These are phyloP conservation scores for Diplocarpon rosae DNA, from an alignment of 2,329 filamentous ascomycete species.

Conservation along the genomic window DNA sequence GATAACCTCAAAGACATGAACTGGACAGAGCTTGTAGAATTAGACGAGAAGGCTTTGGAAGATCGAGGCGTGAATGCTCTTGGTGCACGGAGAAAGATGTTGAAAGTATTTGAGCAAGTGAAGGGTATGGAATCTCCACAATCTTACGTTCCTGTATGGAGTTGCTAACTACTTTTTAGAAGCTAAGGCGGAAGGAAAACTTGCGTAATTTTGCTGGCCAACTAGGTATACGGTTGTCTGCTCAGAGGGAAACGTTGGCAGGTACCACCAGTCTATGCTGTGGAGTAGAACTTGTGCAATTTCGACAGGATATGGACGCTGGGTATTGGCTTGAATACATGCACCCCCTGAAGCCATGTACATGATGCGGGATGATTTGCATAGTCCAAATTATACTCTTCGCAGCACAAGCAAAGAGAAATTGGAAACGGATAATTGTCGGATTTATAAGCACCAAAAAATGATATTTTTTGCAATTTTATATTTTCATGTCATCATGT, in stretches of 20 bases:
- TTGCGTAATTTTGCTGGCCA: conserved; percentile 25
- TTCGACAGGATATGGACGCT: conserved; percentile 3
- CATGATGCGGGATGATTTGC: conserved; percentile 8
- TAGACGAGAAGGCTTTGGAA: conserved; percentile 89
- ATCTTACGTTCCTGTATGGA: background rate
- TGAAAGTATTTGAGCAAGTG: conserved; percentile 98
- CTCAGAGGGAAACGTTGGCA: background rate
- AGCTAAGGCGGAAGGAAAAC: conserved; percentile 63
- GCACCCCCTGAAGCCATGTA: conserved; percentile 5
- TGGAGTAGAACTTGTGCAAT: background rate
- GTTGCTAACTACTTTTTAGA: conserved; percentile 36
- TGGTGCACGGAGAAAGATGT: conserved; percentile 90
- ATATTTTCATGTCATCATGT: background rate
- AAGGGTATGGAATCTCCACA: conserved; percentile 42
- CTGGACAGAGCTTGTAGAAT: conserved; percentile 84
- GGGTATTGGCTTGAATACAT: conserved; percentile 2
- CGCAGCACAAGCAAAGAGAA: background rate
- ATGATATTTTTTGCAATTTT: conserved; percentile 4
- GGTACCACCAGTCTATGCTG: background rate
- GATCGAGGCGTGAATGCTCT: conserved; percentile 89
- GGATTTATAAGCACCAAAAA: conserved; percentile 2
- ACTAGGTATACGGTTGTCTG: background rate
- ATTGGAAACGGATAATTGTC: conserved; percentile 3
- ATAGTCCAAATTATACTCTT: conserved; percentile 3
- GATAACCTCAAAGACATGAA: conserved; percentile 96